Conservation (phyloP, 2,329 filamentous ascomycete species). For the Exophiala sideris region DNA sequence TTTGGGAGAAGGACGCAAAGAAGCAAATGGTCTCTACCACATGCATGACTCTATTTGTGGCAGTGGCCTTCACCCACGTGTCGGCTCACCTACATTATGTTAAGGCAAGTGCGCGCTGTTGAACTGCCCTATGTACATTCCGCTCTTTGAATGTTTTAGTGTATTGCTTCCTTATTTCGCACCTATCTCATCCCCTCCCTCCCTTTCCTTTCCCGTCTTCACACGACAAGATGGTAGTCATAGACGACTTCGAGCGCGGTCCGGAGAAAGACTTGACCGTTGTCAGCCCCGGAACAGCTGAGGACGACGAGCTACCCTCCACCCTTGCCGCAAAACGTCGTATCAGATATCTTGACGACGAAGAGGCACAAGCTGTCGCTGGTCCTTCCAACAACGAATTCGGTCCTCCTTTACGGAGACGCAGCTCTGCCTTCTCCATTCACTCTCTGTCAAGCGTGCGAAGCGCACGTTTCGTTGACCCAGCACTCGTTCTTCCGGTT, state of each 20-base stretch:
- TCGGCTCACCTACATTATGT: background rate
- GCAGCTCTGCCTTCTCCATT: conserved; percentile 16
- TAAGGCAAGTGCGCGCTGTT: background rate
- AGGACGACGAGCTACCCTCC: conserved; percentile 18
- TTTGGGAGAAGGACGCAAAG: no score
- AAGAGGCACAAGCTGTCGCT: conserved; percentile 8
- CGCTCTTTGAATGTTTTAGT: background rate
- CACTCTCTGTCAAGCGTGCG: conserved; percentile 24
- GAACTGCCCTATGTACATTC: background rate
- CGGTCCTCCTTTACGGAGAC: conserved; percentile 13
- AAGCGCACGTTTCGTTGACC: conserved; percentile 27
- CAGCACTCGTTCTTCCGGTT: conserved; percentile 31
- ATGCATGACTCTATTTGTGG: background rate
- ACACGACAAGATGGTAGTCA: background rate
- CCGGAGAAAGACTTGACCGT: conserved; percentile 1
- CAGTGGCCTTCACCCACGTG: background rate
- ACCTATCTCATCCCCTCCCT: background rate
- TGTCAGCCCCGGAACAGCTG: background rate
- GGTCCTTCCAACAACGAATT: conserved; percentile 7
- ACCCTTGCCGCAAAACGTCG: conserved; percentile 22
- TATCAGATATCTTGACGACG: conserved; percentile 25
- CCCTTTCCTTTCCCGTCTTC: background rate
- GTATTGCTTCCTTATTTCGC: background rate
- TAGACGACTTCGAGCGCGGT: background rate
- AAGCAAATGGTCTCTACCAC: background rate